A percentile compares a stretch with the other conserved stretches of the same genome.
Evolutionary conservation across 1,284 basidiomycete genomes (phyloP).

Genomic region (Trametes hirsuta): DNA sequence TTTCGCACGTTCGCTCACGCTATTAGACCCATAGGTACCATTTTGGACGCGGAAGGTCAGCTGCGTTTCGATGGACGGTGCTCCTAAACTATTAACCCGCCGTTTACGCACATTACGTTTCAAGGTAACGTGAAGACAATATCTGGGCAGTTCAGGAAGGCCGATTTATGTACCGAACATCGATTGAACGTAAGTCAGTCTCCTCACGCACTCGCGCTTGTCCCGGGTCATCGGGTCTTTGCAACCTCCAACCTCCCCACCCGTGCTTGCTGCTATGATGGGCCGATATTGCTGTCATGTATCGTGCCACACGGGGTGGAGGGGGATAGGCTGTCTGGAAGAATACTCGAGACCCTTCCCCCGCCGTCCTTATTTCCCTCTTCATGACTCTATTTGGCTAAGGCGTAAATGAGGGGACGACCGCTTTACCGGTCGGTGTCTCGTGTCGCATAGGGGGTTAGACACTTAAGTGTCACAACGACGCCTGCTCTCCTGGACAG

Average conservation of each 20-base stretch:
- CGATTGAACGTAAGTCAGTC: slow-evolving; percentile 72
- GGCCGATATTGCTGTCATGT: no score
- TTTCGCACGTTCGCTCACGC: slow-evolving; percentile 18
- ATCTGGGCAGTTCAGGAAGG: slow-evolving; percentile 89
- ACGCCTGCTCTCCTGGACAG: no score
- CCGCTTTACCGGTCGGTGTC: no score
- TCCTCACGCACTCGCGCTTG: neutral
- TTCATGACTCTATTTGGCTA: no score
- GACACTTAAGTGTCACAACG: no score
- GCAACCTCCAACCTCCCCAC: neutral
- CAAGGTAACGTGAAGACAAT: slow-evolving; percentile 87
- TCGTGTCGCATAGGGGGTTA: no score
- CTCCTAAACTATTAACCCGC: neutral
- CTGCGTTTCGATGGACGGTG: slow-evolving; percentile 5
- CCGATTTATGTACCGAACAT: slow-evolving; percentile 87
- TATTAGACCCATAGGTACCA: slow-evolving; percentile 62
- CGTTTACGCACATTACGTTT: slow-evolving; percentile 31
- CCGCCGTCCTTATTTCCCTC: no score
- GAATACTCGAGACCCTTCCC: no score
- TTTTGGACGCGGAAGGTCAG: slow-evolving; percentile 81
- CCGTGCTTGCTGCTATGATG: no score
- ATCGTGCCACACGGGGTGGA: no score
- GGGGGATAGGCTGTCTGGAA: no score
- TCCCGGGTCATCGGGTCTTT: neutral
- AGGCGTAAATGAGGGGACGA: no score